A percentile compares a stretch with the other conserved stretches of the same genome.
Evolutionary conservation across 1,284 basidiomycete genomes (phyloP).

Genomic region (Sanguinoderma infundibulare): DNA sequence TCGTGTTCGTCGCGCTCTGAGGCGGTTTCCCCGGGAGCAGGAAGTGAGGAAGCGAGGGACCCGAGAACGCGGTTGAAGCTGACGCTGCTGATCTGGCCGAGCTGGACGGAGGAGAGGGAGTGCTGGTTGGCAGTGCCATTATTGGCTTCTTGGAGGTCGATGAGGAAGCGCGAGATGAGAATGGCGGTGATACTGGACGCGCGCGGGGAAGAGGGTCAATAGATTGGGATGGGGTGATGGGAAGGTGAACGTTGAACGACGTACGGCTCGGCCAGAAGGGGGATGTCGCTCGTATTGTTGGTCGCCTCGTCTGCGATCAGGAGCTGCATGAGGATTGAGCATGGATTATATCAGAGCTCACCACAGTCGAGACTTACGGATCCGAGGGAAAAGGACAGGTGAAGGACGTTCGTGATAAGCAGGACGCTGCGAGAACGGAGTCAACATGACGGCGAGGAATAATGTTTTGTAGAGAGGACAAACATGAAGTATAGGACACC

Average conservation of each 20-base stretch:
- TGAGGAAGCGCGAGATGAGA: conserved; percentile 10
- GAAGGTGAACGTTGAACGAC: no score
- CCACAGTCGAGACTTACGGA: no score
- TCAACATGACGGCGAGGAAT: no score
- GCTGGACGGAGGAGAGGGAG: conserved; percentile 2
- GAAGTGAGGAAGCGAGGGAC: not conserved
- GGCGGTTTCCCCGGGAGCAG: not conserved
- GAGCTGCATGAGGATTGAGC: no score
- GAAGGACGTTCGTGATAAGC: no score
- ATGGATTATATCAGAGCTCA: no score
- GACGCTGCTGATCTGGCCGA: conserved; percentile 1
- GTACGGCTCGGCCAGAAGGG: conserved; percentile 3
- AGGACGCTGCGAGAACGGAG: no score
- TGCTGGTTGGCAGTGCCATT: not conserved
- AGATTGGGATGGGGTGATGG: not conserved
- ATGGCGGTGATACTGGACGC: conserved; percentile 10
- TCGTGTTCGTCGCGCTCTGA: not conserved
- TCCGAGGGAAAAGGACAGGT: no score
- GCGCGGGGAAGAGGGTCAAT: no score
- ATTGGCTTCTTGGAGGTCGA: conserved; percentile 13
- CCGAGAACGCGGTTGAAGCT: conserved; percentile 8
- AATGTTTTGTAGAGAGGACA: no score
- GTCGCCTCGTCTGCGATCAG: not conserved
- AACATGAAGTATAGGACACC: no score
- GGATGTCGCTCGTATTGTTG: conserved; percentile 3